These are phyloP conservation scores for Penicillium decumbens DNA, from an alignment of 2,329 filamentous ascomycete genomes.

Conservation along the genomic window DNA sequence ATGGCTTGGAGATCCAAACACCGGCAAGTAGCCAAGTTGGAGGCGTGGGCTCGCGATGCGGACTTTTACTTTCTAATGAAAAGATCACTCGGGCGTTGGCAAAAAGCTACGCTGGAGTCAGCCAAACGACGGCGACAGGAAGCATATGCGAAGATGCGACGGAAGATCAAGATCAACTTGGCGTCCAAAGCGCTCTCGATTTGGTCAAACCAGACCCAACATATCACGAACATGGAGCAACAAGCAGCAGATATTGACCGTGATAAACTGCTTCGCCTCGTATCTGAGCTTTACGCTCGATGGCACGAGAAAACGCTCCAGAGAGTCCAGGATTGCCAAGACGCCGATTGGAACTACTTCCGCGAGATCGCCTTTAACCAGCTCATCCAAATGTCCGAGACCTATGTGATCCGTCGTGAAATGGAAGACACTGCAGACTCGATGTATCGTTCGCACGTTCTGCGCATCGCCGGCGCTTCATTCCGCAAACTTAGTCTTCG, in stretches of 20 bases:
- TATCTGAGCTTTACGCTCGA: slow-evolving; percentile 35
- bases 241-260: slow-evolving; percentile 38
- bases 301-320: slow-evolving; percentile 43
- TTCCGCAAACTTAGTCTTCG: slow-evolving; percentile 56
- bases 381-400: slow-evolving; percentile 37
- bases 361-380: slow-evolving; percentile 37
- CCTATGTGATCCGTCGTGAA: slow-evolving; percentile 30
- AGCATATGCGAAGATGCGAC: slow-evolving; percentile 52
- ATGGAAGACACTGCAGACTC: slow-evolving; percentile 44
- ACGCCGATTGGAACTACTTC: slow-evolving; percentile 38
- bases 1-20: slow-evolving; percentile 36
- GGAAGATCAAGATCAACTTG: slow-evolving; percentile 52
- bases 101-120: slow-evolving; percentile 46
- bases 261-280: slow-evolving; percentile 32
- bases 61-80: slow-evolving; percentile 54
- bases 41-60: slow-evolving; percentile 53
- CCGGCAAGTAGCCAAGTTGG: slow-evolving; percentile 46
- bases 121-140: slow-evolving; percentile 52
- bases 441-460: slow-evolving; percentile 46
- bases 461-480: slow-evolving; percentile 44
- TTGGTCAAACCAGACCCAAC: slow-evolving; percentile 36
- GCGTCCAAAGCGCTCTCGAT: slow-evolving; percentile 41
- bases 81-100: slow-evolving; percentile 50
- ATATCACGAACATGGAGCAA: slow-evolving; percentile 35
- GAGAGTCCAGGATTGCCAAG: slow-evolving; percentile 32